Evolutionary conservation across 495 filamentous ascomycete genomes (phyloP), one percentile per base, ranked within the genome.

Genomic region (Hypoxylon rickii): DNA sequence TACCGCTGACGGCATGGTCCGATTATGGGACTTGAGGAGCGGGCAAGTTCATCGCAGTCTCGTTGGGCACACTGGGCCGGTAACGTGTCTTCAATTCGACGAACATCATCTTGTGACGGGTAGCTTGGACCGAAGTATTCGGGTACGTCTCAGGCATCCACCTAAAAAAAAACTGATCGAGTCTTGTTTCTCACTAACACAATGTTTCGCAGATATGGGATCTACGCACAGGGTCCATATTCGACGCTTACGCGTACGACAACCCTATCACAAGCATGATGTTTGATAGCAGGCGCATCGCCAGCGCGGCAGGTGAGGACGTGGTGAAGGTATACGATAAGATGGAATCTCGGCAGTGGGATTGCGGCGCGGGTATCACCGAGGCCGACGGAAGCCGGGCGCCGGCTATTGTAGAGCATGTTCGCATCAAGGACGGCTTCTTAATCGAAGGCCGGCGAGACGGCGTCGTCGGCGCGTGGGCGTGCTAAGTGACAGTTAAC

Each of bases 301-400:
- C 93, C 6, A 84, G 90, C 37, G 92, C 94, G 2, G 91, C 90
- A 0, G 89, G 92, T 39, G 93, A 97, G 70, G 86, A 87, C 61
- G 90, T 97, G 20, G 90, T 91, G 55, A 99, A 99, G 73, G 87
- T 97, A 40, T 97, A 97, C 71, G 94, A 99, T 73, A 97, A 97
- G 80, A 86, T 88, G 3, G 94, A 99, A 63, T 92, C 90, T 8
- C 76, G 89, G 51, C 95, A 97, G 69, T 97, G 94, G 94, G 92
- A 97, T 69, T 99, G 94, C 70, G 94, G 94, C 15, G 85, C 90
- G 0, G 91, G 90, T 24, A 83, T 87, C 29, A 78, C 76, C 7
- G 79, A 80, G 20, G 82, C 83, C 17, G 89, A 89, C 16, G 73
- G 76, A 20, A 85, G 77, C 7, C 82, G 79, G 43, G 74, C 70